These are phyloP conservation scores for Umbelopsis sp. DNA, from an alignment of 192 early-diverging fungal species.

Conservation along the genomic window DNA sequence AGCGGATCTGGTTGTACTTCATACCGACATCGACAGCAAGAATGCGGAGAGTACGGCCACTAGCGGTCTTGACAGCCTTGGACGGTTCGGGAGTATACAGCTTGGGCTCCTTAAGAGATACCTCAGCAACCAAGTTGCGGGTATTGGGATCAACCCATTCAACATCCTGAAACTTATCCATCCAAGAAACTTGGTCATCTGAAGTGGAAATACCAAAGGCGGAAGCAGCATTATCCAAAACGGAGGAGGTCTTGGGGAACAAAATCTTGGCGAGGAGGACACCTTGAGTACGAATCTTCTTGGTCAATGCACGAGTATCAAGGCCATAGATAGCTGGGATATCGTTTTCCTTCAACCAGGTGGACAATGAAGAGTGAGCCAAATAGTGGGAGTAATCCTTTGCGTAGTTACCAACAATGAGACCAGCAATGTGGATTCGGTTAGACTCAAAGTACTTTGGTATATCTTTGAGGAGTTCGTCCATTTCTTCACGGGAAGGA, in stretches of 20 bases:
- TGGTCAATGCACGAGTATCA: slow-evolving; percentile 96
- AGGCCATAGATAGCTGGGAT: slow-evolving; percentile 93
- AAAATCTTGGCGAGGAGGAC: slow-evolving; percentile 90
- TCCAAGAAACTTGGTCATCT: slow-evolving; percentile 45
- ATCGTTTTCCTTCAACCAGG: slow-evolving; percentile 92
- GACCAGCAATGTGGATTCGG: slow-evolving; percentile 91
- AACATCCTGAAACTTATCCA: slow-evolving; percentile 77
- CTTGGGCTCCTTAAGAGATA: slow-evolving; percentile 82
- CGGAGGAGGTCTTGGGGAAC: slow-evolving; percentile 67
- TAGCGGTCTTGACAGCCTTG: slow-evolving; percentile 52
- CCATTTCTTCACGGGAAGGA: slow-evolving; percentile 83
- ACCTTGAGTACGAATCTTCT: slow-evolving; percentile 93
- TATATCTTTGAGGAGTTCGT: slow-evolving; percentile 82
- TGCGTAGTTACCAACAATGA: slow-evolving; percentile 91
- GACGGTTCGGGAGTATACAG: slow-evolving; percentile 71
- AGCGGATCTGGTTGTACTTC: slow-evolving; percentile 99
- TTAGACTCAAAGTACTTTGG: slow-evolving; percentile 95
- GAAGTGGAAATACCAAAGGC: slow-evolving; percentile 37
- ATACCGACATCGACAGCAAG: slow-evolving; percentile 97
- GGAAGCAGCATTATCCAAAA: slow-evolving; percentile 38
- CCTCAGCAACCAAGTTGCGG: slow-evolving; percentile 92
- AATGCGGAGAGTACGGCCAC: slow-evolving; percentile 79
- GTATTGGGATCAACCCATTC: slow-evolving; percentile 93
- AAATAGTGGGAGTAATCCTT: slow-evolving; percentile 93
- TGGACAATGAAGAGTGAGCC: slow-evolving; percentile 78